Evolutionary conservation across 129 eudicot genomes (phyloP).

Genomic region (Chrysanthemum seticuspe): DNA sequence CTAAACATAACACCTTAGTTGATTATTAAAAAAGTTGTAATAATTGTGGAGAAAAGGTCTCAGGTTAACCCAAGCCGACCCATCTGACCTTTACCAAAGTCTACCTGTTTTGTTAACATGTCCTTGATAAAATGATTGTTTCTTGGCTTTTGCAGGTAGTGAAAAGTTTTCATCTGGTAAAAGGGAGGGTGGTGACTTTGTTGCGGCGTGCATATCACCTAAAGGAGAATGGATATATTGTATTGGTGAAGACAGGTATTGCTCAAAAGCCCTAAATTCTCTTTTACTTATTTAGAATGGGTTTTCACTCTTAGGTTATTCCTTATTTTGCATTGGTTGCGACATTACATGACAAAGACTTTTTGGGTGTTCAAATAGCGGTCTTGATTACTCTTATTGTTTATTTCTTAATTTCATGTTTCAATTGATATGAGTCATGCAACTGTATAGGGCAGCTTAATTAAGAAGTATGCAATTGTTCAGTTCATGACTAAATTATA

Average conservation of each 20-base stretch:
- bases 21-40: too few relatives aligned
- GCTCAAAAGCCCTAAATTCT: neutral
- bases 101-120: neutral
- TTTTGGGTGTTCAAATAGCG: neutral
- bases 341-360: neutral
- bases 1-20: too few relatives aligned
- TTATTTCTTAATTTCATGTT: neutral
- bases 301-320: neutral
- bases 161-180: slow-evolving; percentile 97
- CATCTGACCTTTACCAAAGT: too few relatives aligned
- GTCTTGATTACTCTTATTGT: neutral
- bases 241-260: slow-evolving; percentile 95
- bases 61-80: neutral
- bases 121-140: slow-evolving; percentile 3
- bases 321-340: neutral
- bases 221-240: slow-evolving; percentile 99
- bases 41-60: too few relatives aligned
- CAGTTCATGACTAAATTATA: neutral
- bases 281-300: neutral
- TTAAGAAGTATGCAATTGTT: too few relatives aligned
- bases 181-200: slow-evolving; percentile 98
- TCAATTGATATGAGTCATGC: neutral
- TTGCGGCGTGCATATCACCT: slow-evolving; percentile 95
- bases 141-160: slow-evolving; percentile 54
- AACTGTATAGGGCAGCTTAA: too few relatives aligned